Conservation (phyloP, 2,329 filamentous ascomycete species). For the Penicillium italicum region DNA sequence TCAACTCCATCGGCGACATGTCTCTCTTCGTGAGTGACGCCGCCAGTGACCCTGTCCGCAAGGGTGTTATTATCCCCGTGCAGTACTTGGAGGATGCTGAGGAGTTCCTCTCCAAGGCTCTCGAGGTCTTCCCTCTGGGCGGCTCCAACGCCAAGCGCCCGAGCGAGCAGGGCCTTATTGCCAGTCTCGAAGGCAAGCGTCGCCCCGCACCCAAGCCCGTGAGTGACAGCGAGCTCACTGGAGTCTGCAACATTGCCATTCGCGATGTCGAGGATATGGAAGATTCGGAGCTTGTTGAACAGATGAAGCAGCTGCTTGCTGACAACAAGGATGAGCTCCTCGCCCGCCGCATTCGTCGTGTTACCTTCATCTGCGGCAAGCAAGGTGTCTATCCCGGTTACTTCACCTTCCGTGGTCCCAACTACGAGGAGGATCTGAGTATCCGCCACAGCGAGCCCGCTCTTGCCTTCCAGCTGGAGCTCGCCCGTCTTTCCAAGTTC, state of each 20-base stretch:
- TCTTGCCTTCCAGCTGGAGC: slow-evolving; percentile 96
- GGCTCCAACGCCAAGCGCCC: slow-evolving; percentile 56
- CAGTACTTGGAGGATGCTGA: slow-evolving; percentile 92
- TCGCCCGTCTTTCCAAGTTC: slow-evolving; percentile 91
- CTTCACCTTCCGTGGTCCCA: slow-evolving; percentile 94
- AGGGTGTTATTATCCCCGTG: slow-evolving; percentile 91
- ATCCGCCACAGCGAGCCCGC: slow-evolving; percentile 97
- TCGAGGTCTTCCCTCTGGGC: slow-evolving; percentile 71
- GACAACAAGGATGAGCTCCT: slow-evolving; percentile 81
- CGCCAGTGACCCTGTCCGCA: slow-evolving; percentile 69
- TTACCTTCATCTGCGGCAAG: slow-evolving; percentile 95
- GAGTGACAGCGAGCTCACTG: slow-evolving; percentile 73
- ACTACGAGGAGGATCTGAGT: slow-evolving; percentile 84
- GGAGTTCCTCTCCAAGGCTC: slow-evolving; percentile 75
- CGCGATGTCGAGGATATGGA: slow-evolving; percentile 79
- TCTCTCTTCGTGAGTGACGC: slow-evolving; percentile 74
- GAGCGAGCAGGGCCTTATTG: slow-evolving; percentile 58
- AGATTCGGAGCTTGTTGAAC: slow-evolving; percentile 73
- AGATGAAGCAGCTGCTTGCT: slow-evolving; percentile 71
- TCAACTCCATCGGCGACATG: slow-evolving; percentile 96
- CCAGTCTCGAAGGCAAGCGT: slow-evolving; percentile 71
- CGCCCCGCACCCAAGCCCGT: slow-evolving; percentile 55
- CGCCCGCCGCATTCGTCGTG: slow-evolving; percentile 74
- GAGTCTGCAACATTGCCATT: slow-evolving; percentile 88
- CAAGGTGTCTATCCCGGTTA: slow-evolving; percentile 95